A percentile compares a stretch with the other conserved stretches of the same genome.
These are phyloP conservation scores for Raphanus raphanistrum DNA, from an alignment of 345 rosid species.

Conservation along the genomic window DNA sequence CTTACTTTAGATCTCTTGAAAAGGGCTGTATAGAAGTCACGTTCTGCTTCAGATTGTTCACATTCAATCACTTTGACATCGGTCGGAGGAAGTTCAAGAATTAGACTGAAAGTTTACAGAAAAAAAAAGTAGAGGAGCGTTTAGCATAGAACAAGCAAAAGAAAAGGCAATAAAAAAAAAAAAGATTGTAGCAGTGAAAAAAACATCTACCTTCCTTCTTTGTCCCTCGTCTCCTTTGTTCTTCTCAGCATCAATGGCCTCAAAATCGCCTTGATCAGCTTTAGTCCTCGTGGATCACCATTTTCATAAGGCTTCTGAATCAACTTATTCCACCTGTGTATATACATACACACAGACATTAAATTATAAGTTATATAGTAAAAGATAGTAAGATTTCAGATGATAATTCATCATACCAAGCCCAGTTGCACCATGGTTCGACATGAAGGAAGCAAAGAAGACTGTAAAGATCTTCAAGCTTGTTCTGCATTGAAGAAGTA, in stretches of 20 bases:
- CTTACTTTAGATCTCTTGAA: conserved; percentile 66
- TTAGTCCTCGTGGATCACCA: conserved; percentile 64
- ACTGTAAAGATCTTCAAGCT: conserved; percentile 66
- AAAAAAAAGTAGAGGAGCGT: not conserved
- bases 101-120: conserved; percentile 47
- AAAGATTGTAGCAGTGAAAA: not conserved
- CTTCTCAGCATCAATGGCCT: conserved; percentile 71
- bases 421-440: conserved; percentile 79
- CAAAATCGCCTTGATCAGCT: conserved; percentile 58
- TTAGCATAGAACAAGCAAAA: conserved; percentile 4
- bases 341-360: not conserved
- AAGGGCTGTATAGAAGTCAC: conserved; percentile 60
- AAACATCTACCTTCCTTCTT: conserved; percentile 54
- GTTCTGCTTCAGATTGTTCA: conserved; percentile 64
- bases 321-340: conserved; percentile 60
- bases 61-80: conserved; percentile 57
- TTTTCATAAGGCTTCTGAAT: conserved; percentile 67
- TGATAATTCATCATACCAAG: conserved; percentile 46
- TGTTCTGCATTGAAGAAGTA: conserved; percentile 47
- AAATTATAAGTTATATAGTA: not conserved
- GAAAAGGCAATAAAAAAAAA: not conserved
- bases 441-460: conserved; percentile 71
- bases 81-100: conserved; percentile 69
- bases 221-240: conserved; percentile 67
- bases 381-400: not conserved